A percentile compares a stretch with the other conserved stretches of the same genome.
Conservation (phyloP, 83 land plant genomes). For the Isoetes engelmannii region DNA sequence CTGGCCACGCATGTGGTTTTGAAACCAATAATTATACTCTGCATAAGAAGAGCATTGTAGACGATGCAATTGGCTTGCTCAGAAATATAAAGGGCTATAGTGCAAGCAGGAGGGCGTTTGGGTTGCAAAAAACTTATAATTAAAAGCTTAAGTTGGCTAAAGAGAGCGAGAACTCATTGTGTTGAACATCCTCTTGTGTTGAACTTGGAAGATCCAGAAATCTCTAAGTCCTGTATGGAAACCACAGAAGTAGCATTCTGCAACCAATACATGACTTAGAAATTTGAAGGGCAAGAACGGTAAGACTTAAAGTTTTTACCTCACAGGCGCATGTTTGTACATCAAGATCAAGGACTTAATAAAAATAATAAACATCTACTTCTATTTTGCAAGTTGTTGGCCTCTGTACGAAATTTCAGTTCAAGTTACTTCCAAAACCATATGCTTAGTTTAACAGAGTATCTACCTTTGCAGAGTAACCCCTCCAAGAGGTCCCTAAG, state of each 20-base stretch:
- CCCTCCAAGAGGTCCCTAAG: too few relatives aligned
- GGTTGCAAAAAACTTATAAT: neutral
- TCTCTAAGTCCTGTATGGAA: slow-evolving; percentile 31
- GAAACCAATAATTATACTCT: neutral
- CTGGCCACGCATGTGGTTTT: too few relatives aligned
- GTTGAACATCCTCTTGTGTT: slow-evolving; percentile 22
- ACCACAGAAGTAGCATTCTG: slow-evolving; percentile 36
- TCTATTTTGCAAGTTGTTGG: too few relatives aligned
- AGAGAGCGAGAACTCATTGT: slow-evolving; percentile 24
- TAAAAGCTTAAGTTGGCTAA: neutral
- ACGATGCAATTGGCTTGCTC: neutral
- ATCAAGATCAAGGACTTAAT: too few relatives aligned
- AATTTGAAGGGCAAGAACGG: neutral
- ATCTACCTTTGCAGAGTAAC: too few relatives aligned
- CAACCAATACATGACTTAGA: neutral
- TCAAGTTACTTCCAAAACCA: too few relatives aligned
- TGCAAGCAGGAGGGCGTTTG: neutral
- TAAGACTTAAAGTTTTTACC: neutral
- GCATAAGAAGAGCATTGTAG: neutral
- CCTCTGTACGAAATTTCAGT: too few relatives aligned
- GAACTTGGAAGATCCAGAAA: slow-evolving; percentile 10
- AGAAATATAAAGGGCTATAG: neutral
- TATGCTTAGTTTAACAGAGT: too few relatives aligned
- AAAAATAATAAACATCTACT: too few relatives aligned
- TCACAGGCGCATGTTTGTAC: too few relatives aligned